Evolutionary conservation across 805 yeast genomes (phyloP).

Genomic region (Candida jianshihensis): DNA sequence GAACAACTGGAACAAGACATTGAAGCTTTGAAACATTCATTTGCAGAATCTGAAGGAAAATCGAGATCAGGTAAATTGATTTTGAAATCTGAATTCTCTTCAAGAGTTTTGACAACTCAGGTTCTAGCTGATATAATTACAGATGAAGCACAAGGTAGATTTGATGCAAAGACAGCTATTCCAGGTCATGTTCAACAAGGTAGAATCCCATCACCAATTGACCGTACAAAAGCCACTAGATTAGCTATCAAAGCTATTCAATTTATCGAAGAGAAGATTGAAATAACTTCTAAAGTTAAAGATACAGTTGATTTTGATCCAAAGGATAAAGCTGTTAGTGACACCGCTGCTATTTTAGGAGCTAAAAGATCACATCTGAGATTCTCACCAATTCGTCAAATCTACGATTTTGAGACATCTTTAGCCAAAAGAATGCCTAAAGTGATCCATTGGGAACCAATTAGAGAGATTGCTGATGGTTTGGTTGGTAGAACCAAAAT

Average conservation of each 20-base stretch:
- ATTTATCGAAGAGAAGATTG: constrained; percentile 48
- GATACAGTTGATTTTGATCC: constrained; percentile 37
- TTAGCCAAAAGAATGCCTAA: constrained; percentile 80
- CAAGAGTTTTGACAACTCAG: constrained; percentile 60
- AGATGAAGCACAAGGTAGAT: constrained; percentile 56
- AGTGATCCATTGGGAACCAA: constrained; percentile 71
- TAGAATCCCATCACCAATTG: constrained; percentile 69
- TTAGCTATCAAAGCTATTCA: constrained; percentile 64
- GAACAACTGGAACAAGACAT: constrained; percentile 61
- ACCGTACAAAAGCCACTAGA: constrained; percentile 68
- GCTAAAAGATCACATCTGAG: constrained; percentile 68
- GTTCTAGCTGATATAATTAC: constrained; percentile 62
- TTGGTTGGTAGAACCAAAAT: constrained; percentile 59
- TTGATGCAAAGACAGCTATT: constrained; percentile 72
- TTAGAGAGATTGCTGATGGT: constrained; percentile 75
- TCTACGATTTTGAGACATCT: constrained; percentile 87
- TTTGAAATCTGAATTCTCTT: constrained; percentile 63
- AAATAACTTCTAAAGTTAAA: constrained; percentile 35
- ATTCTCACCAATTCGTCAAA: constrained; percentile 64
- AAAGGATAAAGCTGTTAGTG: constrained; percentile 30
- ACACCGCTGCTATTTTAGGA: constrained; percentile 79
- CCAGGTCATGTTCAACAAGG: constrained; percentile 91
- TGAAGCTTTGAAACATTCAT: constrained; percentile 49
- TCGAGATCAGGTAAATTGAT: constrained; percentile 64
- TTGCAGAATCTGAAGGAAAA: constrained; percentile 56